phyloP scores from a whole-genome alignment of 2,329 filamentous ascomycete genomes.

The Fusarium tanahbumbuense region DNA sequence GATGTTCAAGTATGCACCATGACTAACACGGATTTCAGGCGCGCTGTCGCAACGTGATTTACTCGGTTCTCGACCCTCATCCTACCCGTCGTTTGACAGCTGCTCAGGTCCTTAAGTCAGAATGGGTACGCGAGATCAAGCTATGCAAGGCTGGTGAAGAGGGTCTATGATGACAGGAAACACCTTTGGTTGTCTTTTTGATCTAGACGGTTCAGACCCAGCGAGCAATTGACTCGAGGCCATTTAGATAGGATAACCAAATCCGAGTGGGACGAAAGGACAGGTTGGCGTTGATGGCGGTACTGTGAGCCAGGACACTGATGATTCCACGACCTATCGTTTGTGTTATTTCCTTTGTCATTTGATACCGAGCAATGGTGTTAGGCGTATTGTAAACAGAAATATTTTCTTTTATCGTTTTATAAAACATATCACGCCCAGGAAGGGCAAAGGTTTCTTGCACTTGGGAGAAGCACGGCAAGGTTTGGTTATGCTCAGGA shows the following conservation, averaged over 20 bases:
- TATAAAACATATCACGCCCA: constrained; percentile 27
- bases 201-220: constrained; percentile 3
- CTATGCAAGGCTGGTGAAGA: constrained; percentile 97
- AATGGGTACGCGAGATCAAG: constrained; percentile 98
- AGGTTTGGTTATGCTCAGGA: constrained; percentile 26
- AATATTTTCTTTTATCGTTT: constrained; percentile 29
- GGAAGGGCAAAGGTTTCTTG: constrained; percentile 14
- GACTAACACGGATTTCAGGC: constrained; percentile 66
- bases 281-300: constrained; percentile 24
- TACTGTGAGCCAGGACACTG: constrained; percentile 32
- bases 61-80: constrained; percentile 97
- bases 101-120: constrained; percentile 95
- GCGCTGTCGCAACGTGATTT: constrained; percentile 97
- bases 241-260: constrained; percentile 17
- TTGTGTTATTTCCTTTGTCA: constrained; percentile 44
- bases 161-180: constrained; percentile 71
- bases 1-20: neutral
- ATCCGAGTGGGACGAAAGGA: constrained; percentile 27
- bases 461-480: constrained; percentile 18
- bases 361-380: constrained; percentile 50
- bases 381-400: constrained; percentile 49
- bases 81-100: constrained; percentile 92
- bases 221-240: constrained; percentile 12
- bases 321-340: constrained; percentile 44
- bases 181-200: neutral